phyloP scores from a whole-genome alignment of 2,329 filamentous ascomycete species.

The Cadophora luteo-olivacea region DNA sequence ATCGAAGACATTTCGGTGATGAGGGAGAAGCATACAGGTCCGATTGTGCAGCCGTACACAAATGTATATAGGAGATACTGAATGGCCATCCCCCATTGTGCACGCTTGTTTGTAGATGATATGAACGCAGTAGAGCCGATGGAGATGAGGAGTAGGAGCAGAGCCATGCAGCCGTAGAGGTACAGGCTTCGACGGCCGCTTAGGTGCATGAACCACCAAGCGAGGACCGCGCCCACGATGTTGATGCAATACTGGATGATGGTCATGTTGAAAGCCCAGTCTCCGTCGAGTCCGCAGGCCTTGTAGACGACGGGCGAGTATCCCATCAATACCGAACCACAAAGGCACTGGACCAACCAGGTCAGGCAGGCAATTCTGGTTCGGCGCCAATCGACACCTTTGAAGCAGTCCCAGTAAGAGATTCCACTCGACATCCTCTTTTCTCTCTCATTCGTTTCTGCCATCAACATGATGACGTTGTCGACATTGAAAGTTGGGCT shows the following conservation, averaged over 20 bases:
- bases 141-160: conserved; percentile 51
- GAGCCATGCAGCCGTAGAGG: conserved; percentile 53
- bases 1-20: conserved; percentile 51
- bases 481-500: not conserved
- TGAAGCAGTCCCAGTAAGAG: conserved; percentile 57
- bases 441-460: conserved; percentile 62
- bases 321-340: conserved; percentile 67
- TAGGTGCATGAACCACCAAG: conserved; percentile 55
- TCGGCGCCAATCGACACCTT: conserved; percentile 54
- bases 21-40: conserved; percentile 51
- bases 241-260: conserved; percentile 55
- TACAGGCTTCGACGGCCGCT: conserved; percentile 58
- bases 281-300: conserved; percentile 57
- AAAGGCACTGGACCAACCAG: conserved; percentile 67
- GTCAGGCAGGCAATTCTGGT: conserved; percentile 62
- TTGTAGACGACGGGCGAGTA: conserved; percentile 68
- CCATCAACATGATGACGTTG: conserved; percentile 54
- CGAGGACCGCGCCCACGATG: conserved; percentile 56
- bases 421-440: conserved; percentile 50
- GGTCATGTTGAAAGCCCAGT: conserved; percentile 59
- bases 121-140: conserved; percentile 55
- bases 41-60: conserved; percentile 52
- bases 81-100: conserved; percentile 50
- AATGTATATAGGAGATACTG: conserved; percentile 50
- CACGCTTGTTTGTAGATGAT: conserved; percentile 46